Conservation (phyloP, 129 eudicot genomes). For the Glebionis coronaria region DNA sequence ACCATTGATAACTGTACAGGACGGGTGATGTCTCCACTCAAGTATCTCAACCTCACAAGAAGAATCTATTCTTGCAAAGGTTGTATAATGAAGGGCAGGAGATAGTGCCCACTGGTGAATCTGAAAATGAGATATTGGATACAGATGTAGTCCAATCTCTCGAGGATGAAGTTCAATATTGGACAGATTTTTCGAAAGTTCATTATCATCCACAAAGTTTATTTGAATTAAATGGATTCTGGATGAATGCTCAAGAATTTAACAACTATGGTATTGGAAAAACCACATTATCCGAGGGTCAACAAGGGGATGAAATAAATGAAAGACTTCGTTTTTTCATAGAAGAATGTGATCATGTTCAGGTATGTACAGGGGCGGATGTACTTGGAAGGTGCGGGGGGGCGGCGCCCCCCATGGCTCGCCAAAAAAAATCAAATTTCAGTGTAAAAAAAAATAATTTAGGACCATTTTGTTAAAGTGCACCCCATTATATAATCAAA, state of each 20-base stretch:
- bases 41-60: conserved; percentile 59
- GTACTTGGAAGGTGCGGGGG: too few species aligned
- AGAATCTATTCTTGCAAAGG: conserved; percentile 80
- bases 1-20: conserved; percentile 47
- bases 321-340: conserved; percentile 82
- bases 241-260: conserved; percentile 55
- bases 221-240: conserved; percentile 71
- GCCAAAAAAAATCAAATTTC: too few species aligned
- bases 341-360: conserved; percentile 92
- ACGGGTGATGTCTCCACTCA: conserved; percentile 62
- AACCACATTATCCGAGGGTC: conserved; percentile 59
- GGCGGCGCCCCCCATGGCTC: too few species aligned
- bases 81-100: conserved; percentile 60
- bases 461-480: too few species aligned
- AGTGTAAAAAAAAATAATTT: too few species aligned
- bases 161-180: conserved; percentile 67
- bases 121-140: conserved; percentile 45
- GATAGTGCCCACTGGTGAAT: conserved; percentile 12
- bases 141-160: conserved; percentile 70
- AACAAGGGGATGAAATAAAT: conserved; percentile 71
- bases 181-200: conserved; percentile 95
- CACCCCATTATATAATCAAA: too few species aligned
- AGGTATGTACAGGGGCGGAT: too few species aligned
- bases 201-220: conserved; percentile 94
- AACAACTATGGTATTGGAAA: conserved; percentile 74